These are phyloP conservation scores for Cyberlindnera galapagoensis DNA, from an alignment of 805 yeast genomes.

Conservation along the genomic window DNA sequence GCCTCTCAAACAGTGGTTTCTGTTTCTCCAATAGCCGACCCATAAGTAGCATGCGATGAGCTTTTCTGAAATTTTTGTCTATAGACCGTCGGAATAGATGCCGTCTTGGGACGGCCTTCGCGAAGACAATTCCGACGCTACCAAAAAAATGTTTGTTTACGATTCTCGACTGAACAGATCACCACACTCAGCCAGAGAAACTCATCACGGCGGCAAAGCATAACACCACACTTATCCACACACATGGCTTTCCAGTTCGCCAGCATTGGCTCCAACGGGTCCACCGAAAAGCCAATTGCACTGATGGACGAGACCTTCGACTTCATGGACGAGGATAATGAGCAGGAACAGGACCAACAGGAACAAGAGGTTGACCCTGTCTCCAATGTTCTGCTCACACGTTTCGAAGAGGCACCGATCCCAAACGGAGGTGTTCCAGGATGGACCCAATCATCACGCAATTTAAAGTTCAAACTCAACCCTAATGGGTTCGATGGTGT, in stretches of 20 bases:
- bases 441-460: slow-evolving; percentile 31
- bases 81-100: no score
- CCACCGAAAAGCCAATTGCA: slow-evolving; percentile 5
- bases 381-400: slow-evolving; percentile 24
- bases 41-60: slow-evolving; percentile 17
- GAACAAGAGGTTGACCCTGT: slow-evolving; percentile 22
- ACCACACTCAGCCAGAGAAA: not conserved
- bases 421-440: slow-evolving; percentile 25
- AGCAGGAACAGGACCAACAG: slow-evolving; percentile 15
- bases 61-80: slow-evolving; percentile 9
- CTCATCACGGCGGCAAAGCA: no score
- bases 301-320: slow-evolving; percentile 21
- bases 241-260: slow-evolving; percentile 5
- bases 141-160: slow-evolving; percentile 13
- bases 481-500: slow-evolving; percentile 35
- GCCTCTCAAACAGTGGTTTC: no score
- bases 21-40: no score
- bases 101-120: slow-evolving; percentile 1
- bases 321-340: slow-evolving; percentile 13
- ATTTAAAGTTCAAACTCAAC: slow-evolving; percentile 41
- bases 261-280: not conserved
- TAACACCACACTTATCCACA: no score
- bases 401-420: slow-evolving; percentile 29
- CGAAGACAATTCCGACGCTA: not conserved
- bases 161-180: not conserved